Percentiles rank a stretch among this genome's conserved stretches.
phyloP scores from a whole-genome alignment of 2,329 filamentous ascomycete species.

The Aschersonia sp. region DNA sequence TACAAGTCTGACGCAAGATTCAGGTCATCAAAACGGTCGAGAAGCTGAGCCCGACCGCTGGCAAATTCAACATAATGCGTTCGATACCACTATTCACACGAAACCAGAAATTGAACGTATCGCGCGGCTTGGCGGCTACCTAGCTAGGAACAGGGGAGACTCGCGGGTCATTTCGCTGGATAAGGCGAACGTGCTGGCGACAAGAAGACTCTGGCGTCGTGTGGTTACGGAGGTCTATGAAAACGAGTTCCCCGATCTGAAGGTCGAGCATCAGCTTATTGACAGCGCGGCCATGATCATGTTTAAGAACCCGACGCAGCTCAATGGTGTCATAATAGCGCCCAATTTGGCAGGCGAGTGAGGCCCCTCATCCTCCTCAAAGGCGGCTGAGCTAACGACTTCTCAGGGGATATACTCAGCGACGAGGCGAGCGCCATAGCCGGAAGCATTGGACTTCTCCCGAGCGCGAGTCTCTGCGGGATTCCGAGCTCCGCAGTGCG shows the following conservation, averaged over 20 bases:
- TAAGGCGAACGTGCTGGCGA: slow-evolving; percentile 93
- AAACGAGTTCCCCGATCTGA: slow-evolving; percentile 77
- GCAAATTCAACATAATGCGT: slow-evolving; percentile 64
- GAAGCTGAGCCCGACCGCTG: slow-evolving; percentile 48
- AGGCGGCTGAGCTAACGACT: slow-evolving; percentile 9
- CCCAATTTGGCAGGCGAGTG: slow-evolving; percentile 43
- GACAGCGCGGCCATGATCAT: slow-evolving; percentile 93
- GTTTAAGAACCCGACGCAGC: slow-evolving; percentile 77
- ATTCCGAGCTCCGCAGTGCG: slow-evolving; percentile 18
- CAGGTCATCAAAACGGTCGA: slow-evolving; percentile 69
- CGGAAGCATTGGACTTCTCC: slow-evolving; percentile 28
- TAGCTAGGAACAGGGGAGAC: slow-evolving; percentile 60
- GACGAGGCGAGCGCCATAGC: slow-evolving; percentile 67
- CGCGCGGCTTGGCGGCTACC: slow-evolving; percentile 62
- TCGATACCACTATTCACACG: slow-evolving; percentile 79
- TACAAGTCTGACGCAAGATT: not conserved
- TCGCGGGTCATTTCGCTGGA: slow-evolving; percentile 66
- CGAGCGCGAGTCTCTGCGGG: slow-evolving; percentile 28
- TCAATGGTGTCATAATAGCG: slow-evolving; percentile 85
- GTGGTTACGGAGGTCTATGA: slow-evolving; percentile 72
- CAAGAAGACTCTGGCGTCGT: slow-evolving; percentile 77
- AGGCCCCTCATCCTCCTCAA: slow-evolving; percentile 6
- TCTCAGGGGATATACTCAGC: slow-evolving; percentile 91
- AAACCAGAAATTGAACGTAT: slow-evolving; percentile 78
- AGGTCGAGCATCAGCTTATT: slow-evolving; percentile 79